Evolutionary conservation across 176 grass and related monocot genomes (phyloP), one percentile per base, ranked within the genome.

Genomic region (Paspalum notatum): DNA sequence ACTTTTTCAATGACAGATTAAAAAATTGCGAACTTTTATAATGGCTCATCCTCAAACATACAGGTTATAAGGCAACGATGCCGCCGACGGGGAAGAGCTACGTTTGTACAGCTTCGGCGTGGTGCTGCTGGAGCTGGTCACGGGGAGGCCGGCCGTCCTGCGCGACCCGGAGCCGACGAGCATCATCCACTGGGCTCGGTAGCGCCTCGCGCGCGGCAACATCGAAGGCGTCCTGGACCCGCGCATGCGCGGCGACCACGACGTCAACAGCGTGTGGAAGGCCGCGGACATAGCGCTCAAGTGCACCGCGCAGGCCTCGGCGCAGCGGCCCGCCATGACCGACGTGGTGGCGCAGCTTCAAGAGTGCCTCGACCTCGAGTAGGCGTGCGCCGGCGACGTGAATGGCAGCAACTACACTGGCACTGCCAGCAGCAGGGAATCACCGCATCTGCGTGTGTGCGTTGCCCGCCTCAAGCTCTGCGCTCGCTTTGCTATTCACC

Each of bases 61-160:
- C 0, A 68, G 59, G 43, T 49, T 49, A 77, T 6, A 43, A 48
- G 0, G 40, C 76, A 85, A 85, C 77, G 16, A 12, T 25, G 9
- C 77, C 61, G 22, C 71, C 68, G 6, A 89, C 75, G 0, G 62
- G 54, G 40, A 89, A 89, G 54, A 89, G 83, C 11, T 82, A 89
- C 1, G 77, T n/a, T n/a, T 82, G 22, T 85, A 85, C 17, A 85
- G 77, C 24, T 89, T 89, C 4, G 83, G 77, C 16, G 83, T 89
- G 4, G 82, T 89, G 14, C 40, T 89, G 42, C 63, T 85, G 4
- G 75, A 89, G 38, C 25, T 77, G 11, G 26, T 89, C 66, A 68
- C 87, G 0, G 87, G 83, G 65, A 71, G 76, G 61, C 63, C 46
- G 3, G 76, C 74, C 5, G 37, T 77, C 41, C 12, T 77, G 2